phyloP scores from a whole-genome alignment of 1,284 basidiomycete species.

The Anthracocystis setariae region DNA sequence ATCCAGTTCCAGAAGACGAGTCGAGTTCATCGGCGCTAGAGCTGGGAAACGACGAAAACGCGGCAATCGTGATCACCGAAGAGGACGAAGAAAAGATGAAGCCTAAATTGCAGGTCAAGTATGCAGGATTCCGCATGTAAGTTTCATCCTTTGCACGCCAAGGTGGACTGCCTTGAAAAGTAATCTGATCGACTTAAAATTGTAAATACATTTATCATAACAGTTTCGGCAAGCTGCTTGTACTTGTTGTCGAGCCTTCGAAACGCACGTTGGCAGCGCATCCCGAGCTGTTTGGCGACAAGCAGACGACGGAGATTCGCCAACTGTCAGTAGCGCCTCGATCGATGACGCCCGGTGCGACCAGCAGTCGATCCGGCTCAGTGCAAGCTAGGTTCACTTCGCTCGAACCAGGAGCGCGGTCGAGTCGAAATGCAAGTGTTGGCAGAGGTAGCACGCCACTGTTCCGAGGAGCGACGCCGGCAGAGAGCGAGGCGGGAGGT shows the following conservation, averaged over 20 bases:
- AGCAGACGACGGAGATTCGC: constrained; percentile 35
- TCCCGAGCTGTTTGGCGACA: constrained; percentile 50
- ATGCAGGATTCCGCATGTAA: constrained; percentile 53
- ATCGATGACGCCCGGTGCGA: constrained; percentile 21
- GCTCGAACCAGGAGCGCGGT: constrained; percentile 30
- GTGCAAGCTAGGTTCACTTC: constrained; percentile 40
- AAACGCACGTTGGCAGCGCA: constrained; percentile 42
- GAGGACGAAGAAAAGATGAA: constrained; percentile 55
- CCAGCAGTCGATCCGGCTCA: constrained; percentile 24
- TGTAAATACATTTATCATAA: not conserved
- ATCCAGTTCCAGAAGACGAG: constrained; percentile 1
- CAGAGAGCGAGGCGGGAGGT: constrained; percentile 26
- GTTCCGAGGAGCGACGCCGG: constrained; percentile 44
- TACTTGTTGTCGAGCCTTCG: constrained; percentile 56
- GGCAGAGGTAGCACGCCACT: constrained; percentile 36
- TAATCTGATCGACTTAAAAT: too few relatives aligned
- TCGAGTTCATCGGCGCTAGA: not conserved
- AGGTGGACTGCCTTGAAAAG: too few relatives aligned
- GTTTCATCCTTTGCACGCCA: constrained; percentile 1
- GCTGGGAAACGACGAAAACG: constrained; percentile 12
- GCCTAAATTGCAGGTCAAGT: constrained; percentile 42
- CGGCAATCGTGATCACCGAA: constrained; percentile 36
- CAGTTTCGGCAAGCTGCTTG: constrained; percentile 61
- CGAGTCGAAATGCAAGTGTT: constrained; percentile 38
- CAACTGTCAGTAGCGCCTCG: constrained; percentile 49